Base-by-base conservation (phyloP, 1,139 yeast genomes). In the Hyphopichia buzzinii region DNA sequence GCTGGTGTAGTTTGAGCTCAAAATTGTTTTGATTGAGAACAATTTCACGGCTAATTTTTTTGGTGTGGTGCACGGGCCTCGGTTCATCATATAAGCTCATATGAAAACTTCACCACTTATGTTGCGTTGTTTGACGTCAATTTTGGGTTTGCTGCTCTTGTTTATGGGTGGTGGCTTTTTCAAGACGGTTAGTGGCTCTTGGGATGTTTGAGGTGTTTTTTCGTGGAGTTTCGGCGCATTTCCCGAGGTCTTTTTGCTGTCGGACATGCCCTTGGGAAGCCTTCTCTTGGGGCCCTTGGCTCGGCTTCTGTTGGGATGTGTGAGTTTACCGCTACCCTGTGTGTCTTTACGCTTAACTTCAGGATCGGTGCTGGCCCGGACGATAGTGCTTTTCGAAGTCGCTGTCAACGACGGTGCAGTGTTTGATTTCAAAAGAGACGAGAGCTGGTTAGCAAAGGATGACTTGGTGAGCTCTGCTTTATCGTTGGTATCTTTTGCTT, bases 251-350 rank as follows among this genome's bases (percentile, higher is more conserved):
- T 29, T 13, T 4, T 8, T 15, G 17, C n/a, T 4, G 22, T 4
- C 17, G 5, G 17, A 14, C 29, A 54, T 39, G 4, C 29, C 47
- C 39, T 66, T 72, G 0, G 95, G 95, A 26, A 80, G 69, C 43
- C 84, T 71, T 51, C 95, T 67, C 53, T 75, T 81, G 2, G 95
- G 95, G 0, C 95, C 95, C 48, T 73, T 79, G 4, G 89, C 64
- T 42, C 95, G 67, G 1, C 62, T 48, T 53, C 84, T 85, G 31
- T 75, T 84, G 8, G 77, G 62, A 50, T 85, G 94, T 0, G 62
- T 64, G 39, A 84, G 61, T 36, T 67, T 63, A 29, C 46, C 55
- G 4, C 46, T 40, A 23, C 33, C 37, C 1, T 24, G 10, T 4
- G 44, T 31, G 12, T 39, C 47, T 25, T 35, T 40, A 29, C 30